Conservation (phyloP, 1,284 basidiomycete genomes). For the Microbotryum saponariae region DNA sequence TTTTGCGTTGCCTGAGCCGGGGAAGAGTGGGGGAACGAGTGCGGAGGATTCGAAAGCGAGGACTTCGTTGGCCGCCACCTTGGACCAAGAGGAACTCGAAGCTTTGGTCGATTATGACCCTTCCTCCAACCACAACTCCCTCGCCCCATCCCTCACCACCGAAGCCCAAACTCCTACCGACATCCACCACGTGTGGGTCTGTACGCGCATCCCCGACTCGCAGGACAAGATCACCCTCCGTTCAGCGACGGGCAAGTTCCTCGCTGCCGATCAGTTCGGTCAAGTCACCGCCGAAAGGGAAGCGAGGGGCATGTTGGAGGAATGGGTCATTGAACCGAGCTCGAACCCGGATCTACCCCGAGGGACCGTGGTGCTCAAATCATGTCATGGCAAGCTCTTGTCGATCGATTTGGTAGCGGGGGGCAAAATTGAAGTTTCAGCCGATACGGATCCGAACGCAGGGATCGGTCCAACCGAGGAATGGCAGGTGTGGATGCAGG, state of each 20-base stretch:
- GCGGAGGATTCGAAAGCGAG: slow-evolving; percentile 44
- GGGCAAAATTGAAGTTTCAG: slow-evolving; percentile 62
- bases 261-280: slow-evolving; percentile 74
- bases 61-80: slow-evolving; percentile 23
- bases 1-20: slow-evolving; percentile 46
- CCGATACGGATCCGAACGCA: slow-evolving; percentile 58
- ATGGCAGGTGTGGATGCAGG: slow-evolving; percentile 82
- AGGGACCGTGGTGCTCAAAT: slow-evolving; percentile 46
- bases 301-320: slow-evolving; percentile 75
- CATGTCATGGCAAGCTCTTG: slow-evolving; percentile 71
- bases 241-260: slow-evolving; percentile 74
- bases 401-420: slow-evolving; percentile 74
- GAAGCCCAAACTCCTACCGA: slow-evolving; percentile 60
- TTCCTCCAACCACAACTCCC: slow-evolving; percentile 3
- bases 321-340: slow-evolving; percentile 58
- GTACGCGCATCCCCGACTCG: slow-evolving; percentile 68
- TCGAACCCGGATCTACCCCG: slow-evolving; percentile 37
- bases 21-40: slow-evolving; percentile 48
- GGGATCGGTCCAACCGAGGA: slow-evolving; percentile 64
- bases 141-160: slow-evolving; percentile 40
- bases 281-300: slow-evolving; percentile 67
- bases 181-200: slow-evolving; percentile 79
- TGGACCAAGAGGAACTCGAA: slow-evolving; percentile 27
- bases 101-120: slow-evolving; percentile 20
- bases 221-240: slow-evolving; percentile 65